A percentile compares a stretch with the other conserved stretches of the same genome.
phyloP scores from a whole-genome alignment of 495 filamentous ascomycete species.

The Hypoxylon lenormandii region DNA sequence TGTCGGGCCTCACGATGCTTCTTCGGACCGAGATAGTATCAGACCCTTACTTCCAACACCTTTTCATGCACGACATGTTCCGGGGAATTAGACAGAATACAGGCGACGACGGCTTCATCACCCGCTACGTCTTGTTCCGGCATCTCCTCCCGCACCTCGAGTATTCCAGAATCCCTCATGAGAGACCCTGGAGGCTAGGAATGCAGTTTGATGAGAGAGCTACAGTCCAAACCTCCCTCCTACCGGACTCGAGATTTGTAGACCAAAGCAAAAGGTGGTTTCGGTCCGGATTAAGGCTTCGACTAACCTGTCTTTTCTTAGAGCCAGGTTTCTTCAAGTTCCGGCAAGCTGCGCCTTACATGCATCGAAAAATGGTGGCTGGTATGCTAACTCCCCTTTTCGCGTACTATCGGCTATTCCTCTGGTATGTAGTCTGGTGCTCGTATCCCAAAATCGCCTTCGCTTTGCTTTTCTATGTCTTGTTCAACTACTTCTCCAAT shows the following conservation, averaged over 20 bases:
- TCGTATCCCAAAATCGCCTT: constrained; percentile 30
- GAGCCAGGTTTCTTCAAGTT: constrained; percentile 30
- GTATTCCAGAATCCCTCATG: neutral
- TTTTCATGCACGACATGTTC: constrained; percentile 33
- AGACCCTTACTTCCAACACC: constrained; percentile 39
- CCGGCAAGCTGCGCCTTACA: constrained; percentile 23
- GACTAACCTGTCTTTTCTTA: constrained; percentile 36
- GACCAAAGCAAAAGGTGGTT: constrained; percentile 41
- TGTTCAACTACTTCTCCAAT: constrained; percentile 24
- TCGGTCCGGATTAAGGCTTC: constrained; percentile 30
- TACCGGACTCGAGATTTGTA: constrained; percentile 17
- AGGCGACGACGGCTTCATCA: constrained; percentile 43
- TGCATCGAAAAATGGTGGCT: constrained; percentile 42
- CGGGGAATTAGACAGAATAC: constrained; percentile 25
- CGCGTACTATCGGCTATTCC: constrained; percentile 9
- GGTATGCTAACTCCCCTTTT: constrained; percentile 24
- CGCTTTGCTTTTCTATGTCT: constrained; percentile 18
- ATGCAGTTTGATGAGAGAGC: constrained; percentile 41
- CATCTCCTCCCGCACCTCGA: constrained; percentile 14
- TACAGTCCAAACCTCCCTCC: constrained; percentile 25
- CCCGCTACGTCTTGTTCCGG: constrained; percentile 43
- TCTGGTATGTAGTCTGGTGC: constrained; percentile 40
- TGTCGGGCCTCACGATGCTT: constrained; percentile 44
- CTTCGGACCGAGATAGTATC: constrained; percentile 26
- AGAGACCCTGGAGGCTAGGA: constrained; percentile 32